Percentiles rank a stretch among this genome's conserved stretches.
Conservation (phyloP, 2,329 filamentous ascomycete species). For the Xylariaceae sp. region DNA sequence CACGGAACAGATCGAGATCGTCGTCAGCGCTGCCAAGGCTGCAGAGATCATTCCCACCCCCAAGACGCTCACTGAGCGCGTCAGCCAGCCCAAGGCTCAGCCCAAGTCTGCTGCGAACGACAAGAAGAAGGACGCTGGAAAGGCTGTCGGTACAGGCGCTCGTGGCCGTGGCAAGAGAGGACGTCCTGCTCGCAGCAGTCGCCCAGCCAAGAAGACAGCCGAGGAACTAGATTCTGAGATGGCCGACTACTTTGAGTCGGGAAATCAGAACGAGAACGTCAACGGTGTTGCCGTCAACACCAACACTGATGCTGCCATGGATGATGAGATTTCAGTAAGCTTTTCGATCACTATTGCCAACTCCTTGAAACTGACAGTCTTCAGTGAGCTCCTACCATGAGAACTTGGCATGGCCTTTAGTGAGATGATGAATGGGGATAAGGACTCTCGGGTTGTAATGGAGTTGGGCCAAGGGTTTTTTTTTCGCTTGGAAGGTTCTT, state of each 20-base stretch:
- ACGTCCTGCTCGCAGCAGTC: constrained; percentile 63
- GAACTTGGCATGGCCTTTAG: background rate
- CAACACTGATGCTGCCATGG: constrained; percentile 66
- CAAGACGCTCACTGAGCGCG: constrained; percentile 81
- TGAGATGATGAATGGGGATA: background rate
- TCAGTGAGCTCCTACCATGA: constrained; percentile 14
- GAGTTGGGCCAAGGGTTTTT: background rate
- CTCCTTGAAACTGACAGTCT: constrained; percentile 4
- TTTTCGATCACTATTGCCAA: background rate
- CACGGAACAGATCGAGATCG: constrained; percentile 77
- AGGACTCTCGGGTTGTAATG: background rate
- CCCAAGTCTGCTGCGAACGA: constrained; percentile 81
- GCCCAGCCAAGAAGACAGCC: constrained; percentile 83
- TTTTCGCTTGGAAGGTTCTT: background rate
- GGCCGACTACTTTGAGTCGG: constrained; percentile 84
- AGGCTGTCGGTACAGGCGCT: constrained; percentile 50
- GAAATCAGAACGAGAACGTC: constrained; percentile 52
- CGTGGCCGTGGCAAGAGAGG: constrained; percentile 53
- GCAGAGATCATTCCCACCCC: constrained; percentile 70
- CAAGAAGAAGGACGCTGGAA: constrained; percentile 66
- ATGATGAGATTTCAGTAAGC: constrained; percentile 62
- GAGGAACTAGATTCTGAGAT: constrained; percentile 98
- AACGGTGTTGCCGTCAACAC: constrained; percentile 47
- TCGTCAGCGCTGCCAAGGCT: constrained; percentile 78
- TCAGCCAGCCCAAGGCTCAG: constrained; percentile 75